Evolutionary conservation across 2,329 filamentous ascomycete genomes (phyloP), one percentile per base, ranked within the genome.

Genomic region (Trichophyton schoenleinii): DNA sequence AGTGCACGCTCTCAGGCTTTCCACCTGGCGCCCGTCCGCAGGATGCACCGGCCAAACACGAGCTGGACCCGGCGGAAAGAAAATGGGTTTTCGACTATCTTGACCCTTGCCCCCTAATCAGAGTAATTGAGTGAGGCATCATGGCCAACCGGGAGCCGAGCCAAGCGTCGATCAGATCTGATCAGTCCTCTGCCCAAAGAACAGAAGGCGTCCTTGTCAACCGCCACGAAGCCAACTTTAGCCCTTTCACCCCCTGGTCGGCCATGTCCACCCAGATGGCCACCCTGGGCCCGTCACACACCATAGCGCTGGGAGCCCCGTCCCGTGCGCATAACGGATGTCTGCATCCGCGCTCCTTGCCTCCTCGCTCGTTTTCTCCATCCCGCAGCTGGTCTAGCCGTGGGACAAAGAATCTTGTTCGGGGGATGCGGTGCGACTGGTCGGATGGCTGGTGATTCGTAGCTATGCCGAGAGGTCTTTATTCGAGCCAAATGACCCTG

Each of bases 371-470:
- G 15, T 15, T 44, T 18, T 18, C 41, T 15, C 9, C 28, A n/a
- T 36, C 49, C 15, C 49, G 6, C 15, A 9, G 25, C 8, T 28
- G 46, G 46, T 18, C 46, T 9, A 36, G 8, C 11, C 5, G 49
- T 55, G 49, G 31, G 49, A 55, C 49, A 55, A 55, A 55, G 49
- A 55, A 55, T 55, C 49, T 28, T 55, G 49, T 36, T 55, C 15
- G 41, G 5, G 41, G 15, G 13, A 44, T 18, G 13, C 41, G 5
- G 41, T 44, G 15, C 41, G 15, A 18, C 41, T 44, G 41, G 41
- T 44, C 41, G 41, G 41, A 36, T 36, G 34, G 34, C 34, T 11
- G 41, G 18, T 44, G 15, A 44, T n/a, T 44, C 41, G 13, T 18
- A 41, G 41, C 13, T 6, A 15, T 44, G 13, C 18, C 5, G 41